Conservation (phyloP, 192 early-diverging fungal species). For the Coemansia furcata region DNA sequence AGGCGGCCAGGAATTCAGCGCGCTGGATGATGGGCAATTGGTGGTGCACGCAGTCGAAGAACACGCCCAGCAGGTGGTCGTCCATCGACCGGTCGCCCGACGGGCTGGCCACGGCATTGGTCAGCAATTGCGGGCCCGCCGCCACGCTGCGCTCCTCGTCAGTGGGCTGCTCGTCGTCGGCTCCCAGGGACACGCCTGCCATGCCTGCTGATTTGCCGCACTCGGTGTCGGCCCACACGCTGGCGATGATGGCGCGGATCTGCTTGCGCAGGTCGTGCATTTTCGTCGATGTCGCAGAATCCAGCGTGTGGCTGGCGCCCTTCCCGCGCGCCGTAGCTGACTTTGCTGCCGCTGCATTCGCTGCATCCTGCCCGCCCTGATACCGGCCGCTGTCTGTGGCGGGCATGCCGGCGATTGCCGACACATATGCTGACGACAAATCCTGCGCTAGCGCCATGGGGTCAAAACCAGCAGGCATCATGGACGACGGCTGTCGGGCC, state of each 20-base stretch:
- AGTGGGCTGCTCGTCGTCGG: conserved; percentile 17
- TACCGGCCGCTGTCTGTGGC: not conserved
- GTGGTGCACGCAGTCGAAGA: conserved; percentile 45
- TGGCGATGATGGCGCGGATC: conserved; percentile 44
- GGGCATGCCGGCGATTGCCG: conserved; percentile 27
- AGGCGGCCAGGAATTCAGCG: conserved; percentile 21
- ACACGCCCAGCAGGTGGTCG: conserved; percentile 40
- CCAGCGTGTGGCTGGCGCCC: conserved; percentile 41
- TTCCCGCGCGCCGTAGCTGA: conserved; percentile 36
- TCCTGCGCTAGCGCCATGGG: conserved; percentile 36
- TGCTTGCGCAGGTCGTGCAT: conserved; percentile 39
- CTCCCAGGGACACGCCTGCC: conserved; percentile 39
- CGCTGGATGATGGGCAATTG: conserved; percentile 48
- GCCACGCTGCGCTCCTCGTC: not conserved
- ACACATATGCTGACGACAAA: conserved; percentile 49
- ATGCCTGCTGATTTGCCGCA: conserved; percentile 50
- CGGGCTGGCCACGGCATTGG: conserved; percentile 13
- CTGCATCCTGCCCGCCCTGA: not conserved
- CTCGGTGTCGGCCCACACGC: conserved; percentile 50
- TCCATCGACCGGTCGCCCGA: conserved; percentile 46
- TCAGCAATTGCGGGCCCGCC: not conserved
- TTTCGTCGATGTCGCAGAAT: conserved; percentile 10
- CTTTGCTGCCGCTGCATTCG: not conserved
- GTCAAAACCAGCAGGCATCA: conserved; percentile 28
- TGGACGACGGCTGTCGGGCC: not conserved